Base-by-base conservation (phyloP, 192 early-diverging fungal species). In the Rhizoclosmatium globosum region DNA sequence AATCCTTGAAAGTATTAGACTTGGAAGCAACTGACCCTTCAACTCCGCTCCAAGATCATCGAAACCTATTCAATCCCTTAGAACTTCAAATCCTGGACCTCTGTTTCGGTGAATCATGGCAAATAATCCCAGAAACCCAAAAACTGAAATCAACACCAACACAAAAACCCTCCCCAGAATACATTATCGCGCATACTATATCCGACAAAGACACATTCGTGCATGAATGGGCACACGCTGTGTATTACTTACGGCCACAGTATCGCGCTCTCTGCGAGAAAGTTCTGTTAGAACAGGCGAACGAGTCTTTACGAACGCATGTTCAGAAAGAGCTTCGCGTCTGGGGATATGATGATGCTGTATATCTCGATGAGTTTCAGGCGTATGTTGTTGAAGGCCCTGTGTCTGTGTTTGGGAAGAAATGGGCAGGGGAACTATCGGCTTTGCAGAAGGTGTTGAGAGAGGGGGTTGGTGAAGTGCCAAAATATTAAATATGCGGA, bases 221-320 rank as follows among this genome's bases (percentile, higher is more conserved):
- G 1, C 88, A 89, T 71, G 88, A 89, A 79, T 87, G 81, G 83
- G 85, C 86, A 0, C 88, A 89, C 66, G 85, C 88, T 1, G 23
- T 60, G 4, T 89, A 76, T 67, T 82, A 64, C 69, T 39, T 79
- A 42, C 71, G 64, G 17, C 3, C 57, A 0, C 21, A 66, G 41
- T 89, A 87, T 75, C 66, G 76, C 7, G 78, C 19, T 4, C 4
- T 43, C 4, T 81, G 80, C 44, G 48, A 70, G 4, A 7, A 47
- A 6, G 60, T 86, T 6, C 86, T 65, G 31, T 31, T 45, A 2
- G 68, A 50, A 0, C 66, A 84, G 45, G 81, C 76, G 41, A 50
- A 1, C 17, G 38, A 76, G 19, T n/a, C 7, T 9, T 76, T 67
- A 21, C 42, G 47, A 9, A 47, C 43, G 13, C 81, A 66, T 13